phyloP scores from a whole-genome alignment of 2,329 filamentous ascomycete species.

The Coniochaeta ligniaria region DNA sequence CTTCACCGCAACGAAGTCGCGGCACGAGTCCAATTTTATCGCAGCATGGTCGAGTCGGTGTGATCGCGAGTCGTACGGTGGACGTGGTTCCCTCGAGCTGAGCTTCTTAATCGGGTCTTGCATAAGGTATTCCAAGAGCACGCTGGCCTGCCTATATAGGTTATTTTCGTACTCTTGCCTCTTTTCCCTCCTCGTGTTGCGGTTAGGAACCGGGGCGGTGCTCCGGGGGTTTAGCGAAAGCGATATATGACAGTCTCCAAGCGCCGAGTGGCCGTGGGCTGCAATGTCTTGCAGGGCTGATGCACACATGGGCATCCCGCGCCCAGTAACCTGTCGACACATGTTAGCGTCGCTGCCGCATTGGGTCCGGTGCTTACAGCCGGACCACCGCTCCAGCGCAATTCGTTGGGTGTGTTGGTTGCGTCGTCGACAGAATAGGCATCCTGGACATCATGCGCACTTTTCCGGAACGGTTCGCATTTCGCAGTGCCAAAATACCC shows the following conservation, averaged over 20 bases:
- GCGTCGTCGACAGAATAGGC: background rate
- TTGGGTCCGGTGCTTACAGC: background rate
- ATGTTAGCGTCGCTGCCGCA: background rate
- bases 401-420: background rate
- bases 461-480: background rate
- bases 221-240: background rate
- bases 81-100: background rate
- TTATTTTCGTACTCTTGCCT: background rate
- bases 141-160: background rate
- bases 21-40: background rate
- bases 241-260: background rate
- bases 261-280: background rate
- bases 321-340: background rate
- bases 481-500: too few relatives aligned
- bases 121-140: background rate
- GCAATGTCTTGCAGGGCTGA: slow-evolving; percentile 1
- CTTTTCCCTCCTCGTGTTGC: background rate
- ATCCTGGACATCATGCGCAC: background rate
- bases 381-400: background rate
- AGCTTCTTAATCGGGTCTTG: background rate
- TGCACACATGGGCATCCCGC: background rate
- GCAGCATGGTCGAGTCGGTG: background rate
- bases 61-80: background rate
- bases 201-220: background rate
- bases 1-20: background rate